A percentile compares a stretch with the other conserved stretches of the same genome.
Evolutionary conservation across 1,284 basidiomycete genomes (phyloP).

Genomic region (Porogramme epimiltina): DNA sequence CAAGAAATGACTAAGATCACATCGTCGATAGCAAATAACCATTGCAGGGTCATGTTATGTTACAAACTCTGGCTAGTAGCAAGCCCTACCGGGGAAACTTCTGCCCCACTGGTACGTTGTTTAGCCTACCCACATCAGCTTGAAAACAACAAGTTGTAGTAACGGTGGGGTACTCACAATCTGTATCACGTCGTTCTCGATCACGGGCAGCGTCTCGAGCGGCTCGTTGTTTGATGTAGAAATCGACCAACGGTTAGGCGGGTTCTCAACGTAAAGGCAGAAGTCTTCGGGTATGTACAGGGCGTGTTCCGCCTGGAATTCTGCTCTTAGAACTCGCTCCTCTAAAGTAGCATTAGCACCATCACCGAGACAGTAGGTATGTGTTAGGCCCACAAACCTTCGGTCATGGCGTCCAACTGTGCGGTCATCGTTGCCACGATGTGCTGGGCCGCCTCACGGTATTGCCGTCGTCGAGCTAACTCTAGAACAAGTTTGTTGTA

Average conservation of each 20-base stretch:
- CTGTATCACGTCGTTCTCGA: conserved; percentile 58
- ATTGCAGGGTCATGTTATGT: no score
- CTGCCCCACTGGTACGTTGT: conserved; percentile 8
- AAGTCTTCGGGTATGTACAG: conserved; percentile 74
- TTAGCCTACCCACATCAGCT: conserved; percentile 9
- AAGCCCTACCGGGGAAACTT: conserved; percentile 1
- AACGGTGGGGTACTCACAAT: conserved; percentile 38
- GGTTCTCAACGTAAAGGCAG: conserved; percentile 71
- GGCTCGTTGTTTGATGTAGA: conserved; percentile 53
- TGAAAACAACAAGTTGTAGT: no score
- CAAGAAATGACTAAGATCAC: no score
- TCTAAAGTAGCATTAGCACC: conserved; percentile 44
- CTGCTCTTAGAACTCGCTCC: conserved; percentile 60
- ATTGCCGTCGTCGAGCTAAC: conserved; percentile 66
- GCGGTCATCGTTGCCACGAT: conserved; percentile 65
- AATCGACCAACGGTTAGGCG: conserved; percentile 71
- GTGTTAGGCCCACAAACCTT: conserved; percentile 46
- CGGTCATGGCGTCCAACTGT: conserved; percentile 60
- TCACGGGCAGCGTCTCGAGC: conserved; percentile 57
- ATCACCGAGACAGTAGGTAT: neutral
- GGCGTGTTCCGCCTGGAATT: conserved; percentile 74
- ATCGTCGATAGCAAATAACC: no score
- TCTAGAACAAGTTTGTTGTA: conserved; percentile 74
- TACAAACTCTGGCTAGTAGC: conserved; percentile 21
- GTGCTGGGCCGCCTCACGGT: conserved; percentile 62